phyloP scores from a whole-genome alignment of 306 rosid species.

The Malus fusca region DNA sequence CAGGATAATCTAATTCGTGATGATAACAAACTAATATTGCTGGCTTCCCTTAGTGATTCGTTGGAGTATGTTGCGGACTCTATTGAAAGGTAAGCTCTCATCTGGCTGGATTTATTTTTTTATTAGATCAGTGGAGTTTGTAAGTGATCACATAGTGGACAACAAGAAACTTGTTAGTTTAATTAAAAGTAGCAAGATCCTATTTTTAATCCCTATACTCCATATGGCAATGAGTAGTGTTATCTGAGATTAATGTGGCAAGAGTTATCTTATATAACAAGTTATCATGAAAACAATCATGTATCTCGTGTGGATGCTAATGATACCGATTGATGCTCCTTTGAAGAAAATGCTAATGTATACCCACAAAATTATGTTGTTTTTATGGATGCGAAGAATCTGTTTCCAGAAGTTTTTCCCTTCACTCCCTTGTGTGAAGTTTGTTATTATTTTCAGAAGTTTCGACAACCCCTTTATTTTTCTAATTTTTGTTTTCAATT shows the following conservation, averaged over 20 bases:
- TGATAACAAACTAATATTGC: slow-evolving; percentile 87
- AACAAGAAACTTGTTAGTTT: background rate
- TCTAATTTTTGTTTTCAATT: background rate
- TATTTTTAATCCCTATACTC: background rate
- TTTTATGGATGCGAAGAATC: background rate
- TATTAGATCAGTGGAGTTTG: slow-evolving; percentile 2
- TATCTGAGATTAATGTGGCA: background rate
- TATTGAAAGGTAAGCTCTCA: slow-evolving; percentile 74
- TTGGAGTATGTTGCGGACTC: slow-evolving; percentile 95
- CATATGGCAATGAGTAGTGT: background rate
- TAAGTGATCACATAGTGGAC: slow-evolving; percentile 6
- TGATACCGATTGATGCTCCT: background rate
- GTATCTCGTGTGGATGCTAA: background rate
- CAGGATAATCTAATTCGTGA: slow-evolving; percentile 97
- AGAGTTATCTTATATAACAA: background rate
- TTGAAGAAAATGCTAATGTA: background rate
- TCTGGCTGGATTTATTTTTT: background rate
- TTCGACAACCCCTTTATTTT: background rate
- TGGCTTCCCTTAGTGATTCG: slow-evolving; percentile 97
- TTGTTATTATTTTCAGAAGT: background rate
- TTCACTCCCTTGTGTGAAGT: background rate
- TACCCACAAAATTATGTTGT: background rate
- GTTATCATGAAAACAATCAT: background rate
- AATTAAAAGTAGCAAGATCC: background rate
- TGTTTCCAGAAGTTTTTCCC: background rate